Evolutionary conservation across 208 protist species (phyloP).

Genomic region (Leishmania arabica): DNA sequence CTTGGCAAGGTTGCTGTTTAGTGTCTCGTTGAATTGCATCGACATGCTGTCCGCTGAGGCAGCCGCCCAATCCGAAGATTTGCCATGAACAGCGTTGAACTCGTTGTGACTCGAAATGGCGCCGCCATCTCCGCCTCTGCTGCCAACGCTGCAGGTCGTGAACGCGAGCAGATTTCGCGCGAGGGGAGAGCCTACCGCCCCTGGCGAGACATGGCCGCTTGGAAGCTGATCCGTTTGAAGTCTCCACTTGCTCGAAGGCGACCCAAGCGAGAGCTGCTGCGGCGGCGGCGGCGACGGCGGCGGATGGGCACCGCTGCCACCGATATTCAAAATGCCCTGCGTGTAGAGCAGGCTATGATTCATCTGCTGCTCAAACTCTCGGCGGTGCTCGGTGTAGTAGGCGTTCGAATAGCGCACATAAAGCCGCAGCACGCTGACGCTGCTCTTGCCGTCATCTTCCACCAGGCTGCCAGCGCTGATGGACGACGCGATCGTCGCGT

Average conservation of each 20-base stretch:
- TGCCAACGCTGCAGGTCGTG: not conserved
- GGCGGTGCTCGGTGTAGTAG: slow-evolving; percentile 24
- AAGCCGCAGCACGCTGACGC: slow-evolving; percentile 62
- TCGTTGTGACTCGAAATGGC: not conserved
- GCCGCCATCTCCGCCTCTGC: not conserved
- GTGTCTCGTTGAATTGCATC: slow-evolving; percentile 36
- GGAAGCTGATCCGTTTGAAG: not conserved
- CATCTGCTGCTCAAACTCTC: slow-evolving; percentile 22
- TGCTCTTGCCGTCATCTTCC: slow-evolving; percentile 45
- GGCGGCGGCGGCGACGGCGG: not conserved
- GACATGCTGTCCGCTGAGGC: slow-evolving; percentile 33
- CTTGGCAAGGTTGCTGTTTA: slow-evolving; percentile 19
- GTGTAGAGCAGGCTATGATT: not conserved
- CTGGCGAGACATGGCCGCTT: not conserved
- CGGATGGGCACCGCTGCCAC: not conserved
- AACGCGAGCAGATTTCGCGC: slow-evolving; percentile 7
- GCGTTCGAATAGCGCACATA: slow-evolving; percentile 81
- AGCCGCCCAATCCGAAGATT: not conserved
- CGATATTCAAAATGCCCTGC: slow-evolving; percentile 4
- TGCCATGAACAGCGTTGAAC: not conserved
- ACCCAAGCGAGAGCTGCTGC: slow-evolving; percentile 23
- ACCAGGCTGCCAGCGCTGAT: not conserved
- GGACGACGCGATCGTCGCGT: not conserved
- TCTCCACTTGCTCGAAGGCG: not conserved
- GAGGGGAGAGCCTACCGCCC: not conserved